Conservation (phyloP, 192 early-diverging fungal species). For the Cetraspora pellucida region DNA sequence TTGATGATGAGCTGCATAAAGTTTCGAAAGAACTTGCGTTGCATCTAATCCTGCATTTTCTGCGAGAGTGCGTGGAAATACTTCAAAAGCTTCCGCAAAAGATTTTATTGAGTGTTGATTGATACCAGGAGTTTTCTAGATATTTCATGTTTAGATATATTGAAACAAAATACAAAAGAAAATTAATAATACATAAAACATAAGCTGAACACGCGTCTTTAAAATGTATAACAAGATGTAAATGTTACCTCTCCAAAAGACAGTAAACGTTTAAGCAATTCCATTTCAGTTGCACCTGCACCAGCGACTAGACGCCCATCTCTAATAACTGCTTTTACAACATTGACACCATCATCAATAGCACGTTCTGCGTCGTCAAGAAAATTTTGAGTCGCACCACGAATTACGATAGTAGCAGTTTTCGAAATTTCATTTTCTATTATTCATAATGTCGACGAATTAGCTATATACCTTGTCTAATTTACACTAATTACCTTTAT, state of each 20-base stretch:
- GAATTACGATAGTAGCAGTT: slow-evolving; percentile 93
- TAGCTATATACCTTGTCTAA: neutral
- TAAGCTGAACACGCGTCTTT: too few relatives aligned
- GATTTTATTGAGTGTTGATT: slow-evolving; percentile 97
- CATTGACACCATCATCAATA: slow-evolving; percentile 97
- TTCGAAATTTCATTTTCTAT: slow-evolving; percentile 77
- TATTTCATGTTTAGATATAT: too few relatives aligned
- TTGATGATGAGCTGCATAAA: slow-evolving; percentile 89
- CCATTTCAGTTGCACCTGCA: slow-evolving; percentile 94
- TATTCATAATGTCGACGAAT: neutral
- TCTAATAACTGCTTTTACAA: slow-evolving; percentile 89
- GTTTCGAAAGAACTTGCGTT: slow-evolving; percentile 87
- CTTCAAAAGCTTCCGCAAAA: slow-evolving; percentile 93
- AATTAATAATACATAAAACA: too few relatives aligned
- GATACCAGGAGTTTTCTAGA: slow-evolving; percentile 81
- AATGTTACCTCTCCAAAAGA: slow-evolving; percentile 66
- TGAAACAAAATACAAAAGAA: too few relatives aligned
- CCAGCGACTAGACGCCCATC: slow-evolving; percentile 86
- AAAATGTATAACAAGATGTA: neutral
- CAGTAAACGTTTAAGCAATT: slow-evolving; percentile 79
- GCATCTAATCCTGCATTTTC: slow-evolving; percentile 95
- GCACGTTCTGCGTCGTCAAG: slow-evolving; percentile 98
- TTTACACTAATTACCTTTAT: slow-evolving; percentile 3
- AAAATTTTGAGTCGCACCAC: slow-evolving; percentile 92
- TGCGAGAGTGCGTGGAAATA: slow-evolving; percentile 90